Base-by-base conservation (phyloP, 805 yeast genomes). In the Candida boleticola region DNA sequence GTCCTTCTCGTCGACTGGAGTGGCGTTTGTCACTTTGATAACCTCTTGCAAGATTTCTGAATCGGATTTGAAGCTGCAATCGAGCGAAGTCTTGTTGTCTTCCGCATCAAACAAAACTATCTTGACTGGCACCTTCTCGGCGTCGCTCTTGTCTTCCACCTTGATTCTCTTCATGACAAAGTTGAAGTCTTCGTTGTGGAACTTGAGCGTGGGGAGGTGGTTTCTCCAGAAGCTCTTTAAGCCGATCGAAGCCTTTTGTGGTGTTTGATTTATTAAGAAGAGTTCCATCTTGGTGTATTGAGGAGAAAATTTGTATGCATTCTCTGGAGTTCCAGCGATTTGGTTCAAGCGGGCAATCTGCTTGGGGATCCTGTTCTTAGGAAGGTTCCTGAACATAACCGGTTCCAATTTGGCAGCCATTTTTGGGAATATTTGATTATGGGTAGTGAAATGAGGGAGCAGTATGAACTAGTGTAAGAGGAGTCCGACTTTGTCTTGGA, bases 181-280 rank as follows among this genome's bases (percentile, higher is more conserved):
- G 19, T 79, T 74, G 21, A 85, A 55, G 34, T 68, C 66, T n/a
- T 92, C 90, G 61, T 89, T 89, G 66, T 88, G 90, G 61, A 85
- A 89, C 58, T 80, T 82, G 48, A 89, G 71, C 5, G 89, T 80
- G 20, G 93, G 95, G 43, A 89, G 68, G 63, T 80, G 76, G 39
- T 71, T 66, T 52, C 77, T 79, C 93, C 95, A 86, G 63, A 89
- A 87, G 50, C 77, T 76, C 53, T 82, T 79, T 42, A 85, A 77
- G 1, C 90, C 90, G 65, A 75, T 71, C 52, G 83, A 81, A 1
- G 86, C 84, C 31, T 57, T 58, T 41, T 55, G 57, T 36, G 61
- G 62, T 39, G 58, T 66, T 50, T 79, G 80, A 33, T 55, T 54
- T 42, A 63, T 54, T 56, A 84, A 73, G 19, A 77, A 56, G 40